A percentile compares a stretch with the other conserved stretches of the same genome.
Conservation (phyloP, 257 asterid genomes). For the Salvia miltiorrhiza region DNA sequence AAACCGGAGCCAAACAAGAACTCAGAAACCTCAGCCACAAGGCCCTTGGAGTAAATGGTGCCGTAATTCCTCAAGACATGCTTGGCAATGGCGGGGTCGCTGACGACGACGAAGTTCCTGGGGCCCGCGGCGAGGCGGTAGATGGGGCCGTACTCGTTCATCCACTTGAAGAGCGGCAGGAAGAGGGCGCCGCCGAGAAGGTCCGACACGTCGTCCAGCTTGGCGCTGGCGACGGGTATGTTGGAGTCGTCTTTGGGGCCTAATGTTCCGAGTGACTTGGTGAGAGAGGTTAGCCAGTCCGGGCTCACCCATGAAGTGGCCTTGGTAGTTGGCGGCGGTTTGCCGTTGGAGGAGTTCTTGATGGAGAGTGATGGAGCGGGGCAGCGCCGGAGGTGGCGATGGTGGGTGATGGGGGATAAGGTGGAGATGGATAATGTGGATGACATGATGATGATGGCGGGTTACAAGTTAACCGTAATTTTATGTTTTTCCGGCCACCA, state of each 20-base stretch:
- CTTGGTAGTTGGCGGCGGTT: conserved; percentile 40
- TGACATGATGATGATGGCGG: no score
- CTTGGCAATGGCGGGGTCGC: conserved; percentile 90
- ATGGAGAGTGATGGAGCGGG: conserved; percentile 25
- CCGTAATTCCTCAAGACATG: conserved; percentile 85
- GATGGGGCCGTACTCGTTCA: conserved; percentile 81
- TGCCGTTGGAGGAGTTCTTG: conserved; percentile 42
- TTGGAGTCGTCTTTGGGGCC: conserved; percentile 77
- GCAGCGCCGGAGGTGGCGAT: conserved; percentile 14
- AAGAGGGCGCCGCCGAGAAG: conserved; percentile 90
- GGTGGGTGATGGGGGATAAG: conserved; percentile 28
- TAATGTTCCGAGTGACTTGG: conserved; percentile 45
- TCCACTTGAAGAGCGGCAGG: conserved; percentile 88
- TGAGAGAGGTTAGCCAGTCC: conserved; percentile 78
- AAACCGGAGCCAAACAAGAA: conserved; percentile 96
- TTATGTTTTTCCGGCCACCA: no score
- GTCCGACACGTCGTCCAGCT: conserved; percentile 88
- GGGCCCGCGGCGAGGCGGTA: conserved; percentile 93
- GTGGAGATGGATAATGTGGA: conserved; percentile 20
- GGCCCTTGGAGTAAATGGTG: conserved; percentile 76
- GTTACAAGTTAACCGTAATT: no score
- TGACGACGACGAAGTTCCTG: conserved; percentile 72
- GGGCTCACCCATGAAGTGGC: conserved; percentile 88
- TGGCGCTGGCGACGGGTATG: conserved; percentile 76
- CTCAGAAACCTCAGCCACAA: conserved; percentile 86